A percentile compares a stretch with the other conserved stretches of the same genome.
phyloP scores from a whole-genome alignment of 495 filamentous ascomycete species.

The Aspergillus homomorphus region DNA sequence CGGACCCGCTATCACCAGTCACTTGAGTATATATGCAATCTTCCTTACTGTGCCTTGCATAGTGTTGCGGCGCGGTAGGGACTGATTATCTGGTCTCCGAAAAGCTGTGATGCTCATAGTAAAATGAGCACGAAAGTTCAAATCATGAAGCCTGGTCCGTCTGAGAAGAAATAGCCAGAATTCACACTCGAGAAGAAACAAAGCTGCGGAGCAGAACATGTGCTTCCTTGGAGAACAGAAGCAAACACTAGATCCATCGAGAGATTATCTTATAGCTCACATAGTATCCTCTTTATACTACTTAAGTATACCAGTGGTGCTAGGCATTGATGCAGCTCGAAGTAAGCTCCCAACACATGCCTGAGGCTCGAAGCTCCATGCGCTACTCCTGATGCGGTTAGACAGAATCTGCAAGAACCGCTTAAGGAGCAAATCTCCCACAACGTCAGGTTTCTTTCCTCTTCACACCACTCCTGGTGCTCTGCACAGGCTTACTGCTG shows the following conservation, averaged over 20 bases:
- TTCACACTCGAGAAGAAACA: too few relatives aligned
- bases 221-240: too few relatives aligned
- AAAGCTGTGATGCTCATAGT: too few relatives aligned
- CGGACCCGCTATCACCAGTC: neutral
- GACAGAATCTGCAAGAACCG: slow-evolving; percentile 4
- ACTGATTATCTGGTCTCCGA: too few relatives aligned
- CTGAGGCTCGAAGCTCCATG: neutral
- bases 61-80: too few relatives aligned
- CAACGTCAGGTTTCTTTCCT: slow-evolving; percentile 26
- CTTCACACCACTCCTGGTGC: slow-evolving; percentile 44
- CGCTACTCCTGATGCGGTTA: slow-evolving; percentile 19
- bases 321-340: neutral
- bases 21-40: too few relatives aligned
- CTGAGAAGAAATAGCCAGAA: too few relatives aligned
- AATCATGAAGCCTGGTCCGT: too few relatives aligned
- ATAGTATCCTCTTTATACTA: neutral
- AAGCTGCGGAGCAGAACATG: too few relatives aligned
- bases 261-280: neutral
- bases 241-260: too few relatives aligned
- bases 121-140: too few relatives aligned
- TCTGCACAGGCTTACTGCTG: slow-evolving; percentile 53
- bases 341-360: neutral
- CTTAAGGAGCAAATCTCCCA: slow-evolving; percentile 15
- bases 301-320: neutral
- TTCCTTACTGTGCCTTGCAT: too few relatives aligned